phyloP scores from a whole-genome alignment of 225 moss, liverwort and hornwort species.

The Bryum argenteum region DNA sequence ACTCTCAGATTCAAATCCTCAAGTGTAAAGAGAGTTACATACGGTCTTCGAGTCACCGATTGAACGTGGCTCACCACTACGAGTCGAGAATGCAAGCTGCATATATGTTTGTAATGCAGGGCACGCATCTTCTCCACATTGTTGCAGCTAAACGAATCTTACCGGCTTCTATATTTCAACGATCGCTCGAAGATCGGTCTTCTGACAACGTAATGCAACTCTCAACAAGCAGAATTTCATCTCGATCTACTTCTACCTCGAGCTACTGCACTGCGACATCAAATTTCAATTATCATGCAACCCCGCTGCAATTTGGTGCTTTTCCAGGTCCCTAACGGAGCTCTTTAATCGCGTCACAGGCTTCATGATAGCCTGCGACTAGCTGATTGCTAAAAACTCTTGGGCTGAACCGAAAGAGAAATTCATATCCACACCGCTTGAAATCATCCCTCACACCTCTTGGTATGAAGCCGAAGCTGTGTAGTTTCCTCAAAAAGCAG shows the following conservation, averaged over 20 bases:
- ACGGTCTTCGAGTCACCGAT: constrained; percentile 25
- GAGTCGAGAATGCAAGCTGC: constrained; percentile 18
- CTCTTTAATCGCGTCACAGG: constrained; percentile 1
- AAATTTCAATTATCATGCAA: neutral
- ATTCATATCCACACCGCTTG: constrained; percentile 30
- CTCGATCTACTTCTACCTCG: neutral
- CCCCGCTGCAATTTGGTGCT: neutral
- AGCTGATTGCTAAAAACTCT: constrained; percentile 19
- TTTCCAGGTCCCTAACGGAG: neutral
- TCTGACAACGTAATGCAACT: neutral
- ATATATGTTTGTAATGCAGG: constrained; percentile 28
- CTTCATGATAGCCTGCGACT: neutral
- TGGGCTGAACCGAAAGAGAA: constrained; percentile 15
- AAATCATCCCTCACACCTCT: constrained; percentile 40
- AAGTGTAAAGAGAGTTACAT: constrained; percentile 9
- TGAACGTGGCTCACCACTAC: constrained; percentile 36
- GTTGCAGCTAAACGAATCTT: neutral
- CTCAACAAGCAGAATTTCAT: neutral
- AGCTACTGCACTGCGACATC: neutral
- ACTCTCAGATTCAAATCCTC: neutral
- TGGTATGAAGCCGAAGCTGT: constrained; percentile 25
- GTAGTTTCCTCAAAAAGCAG: constrained; percentile 4
- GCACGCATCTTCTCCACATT: constrained; percentile 30
- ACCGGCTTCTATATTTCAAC: neutral
- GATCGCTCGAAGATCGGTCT: neutral